phyloP scores from a whole-genome alignment of 2,329 filamentous ascomycete species.

The Fusarium musae region DNA sequence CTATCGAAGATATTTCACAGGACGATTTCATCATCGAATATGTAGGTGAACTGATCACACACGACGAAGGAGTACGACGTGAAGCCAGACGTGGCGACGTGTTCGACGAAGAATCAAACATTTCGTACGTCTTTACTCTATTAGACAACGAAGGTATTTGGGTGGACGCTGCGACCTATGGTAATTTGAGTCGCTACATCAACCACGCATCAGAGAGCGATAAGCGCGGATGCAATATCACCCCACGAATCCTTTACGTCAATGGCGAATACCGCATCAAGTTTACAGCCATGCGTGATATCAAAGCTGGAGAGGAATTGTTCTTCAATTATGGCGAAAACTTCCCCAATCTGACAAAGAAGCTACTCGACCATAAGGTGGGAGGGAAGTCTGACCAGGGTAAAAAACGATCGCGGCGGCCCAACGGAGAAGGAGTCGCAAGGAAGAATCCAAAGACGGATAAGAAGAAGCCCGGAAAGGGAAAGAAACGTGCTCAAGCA shows the following conservation, averaged over 20 bases:
- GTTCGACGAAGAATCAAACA: slow-evolving; percentile 68
- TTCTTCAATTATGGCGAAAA: slow-evolving; percentile 84
- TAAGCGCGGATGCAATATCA: slow-evolving; percentile 68
- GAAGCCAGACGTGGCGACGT: slow-evolving; percentile 70
- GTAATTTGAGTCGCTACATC: slow-evolving; percentile 85
- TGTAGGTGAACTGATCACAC: slow-evolving; percentile 79
- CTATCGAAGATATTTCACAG: slow-evolving; percentile 72
- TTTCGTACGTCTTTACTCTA: slow-evolving; percentile 73
- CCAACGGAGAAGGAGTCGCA: slow-evolving; percentile 36
- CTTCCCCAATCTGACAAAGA: slow-evolving; percentile 68
- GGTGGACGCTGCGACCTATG: slow-evolving; percentile 80
- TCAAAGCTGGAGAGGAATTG: slow-evolving; percentile 78
- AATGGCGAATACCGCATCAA: slow-evolving; percentile 82
- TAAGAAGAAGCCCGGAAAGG: slow-evolving; percentile 39
- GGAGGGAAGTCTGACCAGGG: slow-evolving; percentile 44
- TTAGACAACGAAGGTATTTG: slow-evolving; percentile 70
- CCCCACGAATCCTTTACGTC: slow-evolving; percentile 74
- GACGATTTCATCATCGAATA: slow-evolving; percentile 86
- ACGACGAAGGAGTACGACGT: slow-evolving; percentile 75
- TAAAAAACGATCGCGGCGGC: slow-evolving; percentile 45
- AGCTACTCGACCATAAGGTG: slow-evolving; percentile 53
- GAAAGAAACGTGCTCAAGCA: slow-evolving; percentile 15
- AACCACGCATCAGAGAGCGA: slow-evolving; percentile 74
- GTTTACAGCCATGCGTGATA: slow-evolving; percentile 74
- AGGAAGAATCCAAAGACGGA: slow-evolving; percentile 43